Percentiles rank a stretch among this genome's conserved stretches.
These are phyloP conservation scores for Lasiosphaeriaceae sp. DNA, from an alignment of 495 filamentous ascomycete species.

Conservation along the genomic window DNA sequence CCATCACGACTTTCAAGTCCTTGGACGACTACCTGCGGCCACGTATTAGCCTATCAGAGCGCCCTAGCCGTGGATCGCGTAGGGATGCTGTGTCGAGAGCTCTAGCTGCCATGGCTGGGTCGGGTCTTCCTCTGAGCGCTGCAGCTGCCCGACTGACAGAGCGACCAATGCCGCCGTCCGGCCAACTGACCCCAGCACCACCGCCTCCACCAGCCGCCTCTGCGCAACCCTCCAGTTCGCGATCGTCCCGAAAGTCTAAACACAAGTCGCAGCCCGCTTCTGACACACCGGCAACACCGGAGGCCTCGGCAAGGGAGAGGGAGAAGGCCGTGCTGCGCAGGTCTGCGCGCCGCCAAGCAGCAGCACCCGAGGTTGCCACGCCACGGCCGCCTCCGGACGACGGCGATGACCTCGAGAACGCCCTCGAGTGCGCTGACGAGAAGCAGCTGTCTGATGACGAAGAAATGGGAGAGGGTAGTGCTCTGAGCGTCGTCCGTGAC, in stretches of 20 bases:
- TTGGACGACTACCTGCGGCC: slow-evolving; percentile 95
- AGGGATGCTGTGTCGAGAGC: slow-evolving; percentile 65
- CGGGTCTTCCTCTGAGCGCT: slow-evolving; percentile 47
- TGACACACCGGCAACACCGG: slow-evolving; percentile 35
- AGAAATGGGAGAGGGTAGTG: slow-evolving; percentile 62
- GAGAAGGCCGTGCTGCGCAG: slow-evolving; percentile 53
- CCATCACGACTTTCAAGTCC: slow-evolving; percentile 96
- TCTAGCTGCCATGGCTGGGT: slow-evolving; percentile 75
- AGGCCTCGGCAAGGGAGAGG: slow-evolving; percentile 41
- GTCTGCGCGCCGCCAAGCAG: slow-evolving; percentile 52
- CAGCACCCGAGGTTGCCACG: slow-evolving; percentile 41
- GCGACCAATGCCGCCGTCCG: slow-evolving; percentile 27
- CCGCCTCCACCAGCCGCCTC: slow-evolving; percentile 28
- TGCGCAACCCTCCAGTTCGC: slow-evolving; percentile 37
- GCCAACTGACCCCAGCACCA: slow-evolving; percentile 21
- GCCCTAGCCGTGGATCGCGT: slow-evolving; percentile 58
- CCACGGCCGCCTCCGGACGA: slow-evolving; percentile 51
- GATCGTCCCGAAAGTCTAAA: slow-evolving; percentile 43
- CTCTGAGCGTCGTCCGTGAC: slow-evolving; percentile 84
- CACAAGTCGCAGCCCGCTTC: slow-evolving; percentile 36
- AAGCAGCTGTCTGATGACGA: slow-evolving; percentile 76
- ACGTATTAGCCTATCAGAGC: slow-evolving; percentile 77
- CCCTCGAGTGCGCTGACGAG: slow-evolving; percentile 93
- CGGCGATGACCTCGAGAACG: slow-evolving; percentile 55
- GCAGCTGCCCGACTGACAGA: slow-evolving; percentile 45